These are phyloP conservation scores for Cercospora berteroae DNA, from an alignment of 2,329 filamentous ascomycete genomes.

Conservation along the genomic window DNA sequence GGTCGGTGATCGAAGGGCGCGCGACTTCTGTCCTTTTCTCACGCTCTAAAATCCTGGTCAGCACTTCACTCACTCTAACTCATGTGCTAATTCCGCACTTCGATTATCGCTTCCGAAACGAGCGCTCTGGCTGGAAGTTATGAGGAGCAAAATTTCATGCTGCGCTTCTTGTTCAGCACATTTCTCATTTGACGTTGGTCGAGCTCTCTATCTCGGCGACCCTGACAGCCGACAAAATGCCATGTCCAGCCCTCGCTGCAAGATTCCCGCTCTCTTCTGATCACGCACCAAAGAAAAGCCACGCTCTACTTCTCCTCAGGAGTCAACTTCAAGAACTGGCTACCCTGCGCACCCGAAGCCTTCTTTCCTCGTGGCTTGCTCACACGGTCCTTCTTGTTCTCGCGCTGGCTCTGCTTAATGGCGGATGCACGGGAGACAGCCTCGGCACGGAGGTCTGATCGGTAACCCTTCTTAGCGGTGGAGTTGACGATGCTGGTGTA, in stretches of 20 bases:
- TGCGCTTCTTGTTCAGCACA: background rate
- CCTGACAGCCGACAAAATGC: background rate
- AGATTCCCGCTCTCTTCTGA: background rate
- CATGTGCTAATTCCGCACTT: background rate
- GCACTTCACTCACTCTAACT: background rate
- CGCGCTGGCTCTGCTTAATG: constrained; percentile 67
- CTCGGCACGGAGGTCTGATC: constrained; percentile 50
- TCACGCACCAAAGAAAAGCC: background rate
- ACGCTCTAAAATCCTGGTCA: background rate
- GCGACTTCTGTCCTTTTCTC: background rate
- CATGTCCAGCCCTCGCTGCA: background rate
- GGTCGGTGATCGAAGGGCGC: no score
- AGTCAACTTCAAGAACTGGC: constrained; percentile 13
- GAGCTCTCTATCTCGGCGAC: background rate
- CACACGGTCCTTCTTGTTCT: constrained; percentile 73
- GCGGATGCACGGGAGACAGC: constrained; percentile 86
- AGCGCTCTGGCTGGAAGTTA: no score
- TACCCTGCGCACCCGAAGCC: constrained; percentile 28
- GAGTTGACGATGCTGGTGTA: constrained; percentile 84
- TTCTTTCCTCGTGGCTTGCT: constrained; percentile 38
- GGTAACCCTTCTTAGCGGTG: constrained; percentile 83
- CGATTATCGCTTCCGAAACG: background rate
- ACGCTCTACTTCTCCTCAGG: constrained; percentile 18
- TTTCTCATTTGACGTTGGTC: background rate
- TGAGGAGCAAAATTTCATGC: background rate